phyloP scores from a whole-genome alignment of 2,329 filamentous ascomycete species.

The Neopestalotiopsis clavispora region DNA sequence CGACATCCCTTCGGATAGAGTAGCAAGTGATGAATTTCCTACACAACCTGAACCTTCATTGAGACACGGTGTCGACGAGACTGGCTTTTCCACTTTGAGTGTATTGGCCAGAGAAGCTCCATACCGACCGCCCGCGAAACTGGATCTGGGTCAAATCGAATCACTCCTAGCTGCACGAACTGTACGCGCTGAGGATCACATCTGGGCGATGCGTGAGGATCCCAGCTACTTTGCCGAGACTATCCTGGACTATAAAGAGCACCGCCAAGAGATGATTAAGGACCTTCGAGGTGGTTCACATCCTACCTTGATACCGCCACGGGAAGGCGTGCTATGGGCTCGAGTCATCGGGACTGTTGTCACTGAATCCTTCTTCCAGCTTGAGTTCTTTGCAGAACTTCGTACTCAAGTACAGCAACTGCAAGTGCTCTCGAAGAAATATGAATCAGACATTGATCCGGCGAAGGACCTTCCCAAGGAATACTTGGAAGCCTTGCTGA shows the following conservation, averaged over 20 bases:
- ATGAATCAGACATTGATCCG: slow-evolving; percentile 36
- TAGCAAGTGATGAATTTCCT: slow-evolving; percentile 36
- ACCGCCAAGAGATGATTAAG: slow-evolving; percentile 3
- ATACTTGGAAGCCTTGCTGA: slow-evolving; percentile 40
- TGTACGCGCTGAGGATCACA: slow-evolving; percentile 54
- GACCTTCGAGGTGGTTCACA: neutral
- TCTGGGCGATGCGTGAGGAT: slow-evolving; percentile 62
- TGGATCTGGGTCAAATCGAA: slow-evolving; percentile 52
- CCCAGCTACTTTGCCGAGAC: slow-evolving; percentile 58
- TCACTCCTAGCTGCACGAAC: slow-evolving; percentile 47
- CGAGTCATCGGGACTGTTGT: neutral
- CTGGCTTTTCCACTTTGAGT: slow-evolving; percentile 43
- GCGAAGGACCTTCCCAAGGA: slow-evolving; percentile 39
- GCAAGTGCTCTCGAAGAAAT: slow-evolving; percentile 36
- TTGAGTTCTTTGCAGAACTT: neutral
- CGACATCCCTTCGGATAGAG: slow-evolving; percentile 44
- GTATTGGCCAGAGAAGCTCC: slow-evolving; percentile 53
- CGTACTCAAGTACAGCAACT: slow-evolving; percentile 21
- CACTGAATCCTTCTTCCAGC: neutral
- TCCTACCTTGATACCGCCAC: neutral
- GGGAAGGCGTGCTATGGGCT: neutral
- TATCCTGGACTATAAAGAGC: slow-evolving; percentile 35
- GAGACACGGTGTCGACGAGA: slow-evolving; percentile 33
- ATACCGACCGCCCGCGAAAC: slow-evolving; percentile 51
- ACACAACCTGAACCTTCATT: slow-evolving; percentile 43